Conservation (phyloP, 345 rosid species). For the Cardamine occulta region DNA sequence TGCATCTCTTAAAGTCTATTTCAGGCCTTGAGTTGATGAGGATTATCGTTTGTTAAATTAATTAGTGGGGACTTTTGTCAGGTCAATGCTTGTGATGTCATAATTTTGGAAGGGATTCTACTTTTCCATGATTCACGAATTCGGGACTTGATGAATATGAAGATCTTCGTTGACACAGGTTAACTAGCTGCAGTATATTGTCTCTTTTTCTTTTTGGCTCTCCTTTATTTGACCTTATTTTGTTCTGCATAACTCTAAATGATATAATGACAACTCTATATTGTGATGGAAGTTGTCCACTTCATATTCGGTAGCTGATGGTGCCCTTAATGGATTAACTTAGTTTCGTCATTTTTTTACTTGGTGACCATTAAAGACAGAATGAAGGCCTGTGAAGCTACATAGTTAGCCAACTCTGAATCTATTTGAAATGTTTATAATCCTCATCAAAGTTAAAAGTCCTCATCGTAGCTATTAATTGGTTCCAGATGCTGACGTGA, state of each 20-base stretch:
- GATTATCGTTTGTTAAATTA: slow-evolving; percentile 6
- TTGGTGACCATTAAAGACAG: slow-evolving; percentile 5
- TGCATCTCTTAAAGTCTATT: not conserved
- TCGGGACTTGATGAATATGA: slow-evolving; percentile 93
- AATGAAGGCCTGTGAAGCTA: not conserved
- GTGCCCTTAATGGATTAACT: slow-evolving; percentile 21
- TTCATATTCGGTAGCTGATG: slow-evolving; percentile 18
- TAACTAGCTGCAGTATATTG: slow-evolving; percentile 11
- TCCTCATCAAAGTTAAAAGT: not conserved
- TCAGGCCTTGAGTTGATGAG: slow-evolving; percentile 5
- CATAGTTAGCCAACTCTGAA: slow-evolving; percentile 7
- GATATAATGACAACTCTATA: not conserved
- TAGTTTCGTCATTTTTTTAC: not conserved
- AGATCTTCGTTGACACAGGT: slow-evolving; percentile 99
- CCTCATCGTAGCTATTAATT: slow-evolving; percentile 43
- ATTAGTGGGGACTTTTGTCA: slow-evolving; percentile 36
- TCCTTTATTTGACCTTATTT: slow-evolving; percentile 12
- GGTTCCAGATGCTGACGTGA: slow-evolving; percentile 95
- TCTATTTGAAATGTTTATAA: slow-evolving; percentile 6
- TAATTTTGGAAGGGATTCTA: slow-evolving; percentile 95
- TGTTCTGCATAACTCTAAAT: not conserved
- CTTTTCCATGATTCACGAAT: slow-evolving; percentile 93
- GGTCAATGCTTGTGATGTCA: slow-evolving; percentile 99
- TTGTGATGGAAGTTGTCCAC: slow-evolving; percentile 27
- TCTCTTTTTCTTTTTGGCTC: not conserved